These are phyloP conservation scores for Serendipita sp. DNA, from an alignment of 768 basidiomycete species.

Conservation along the genomic window DNA sequence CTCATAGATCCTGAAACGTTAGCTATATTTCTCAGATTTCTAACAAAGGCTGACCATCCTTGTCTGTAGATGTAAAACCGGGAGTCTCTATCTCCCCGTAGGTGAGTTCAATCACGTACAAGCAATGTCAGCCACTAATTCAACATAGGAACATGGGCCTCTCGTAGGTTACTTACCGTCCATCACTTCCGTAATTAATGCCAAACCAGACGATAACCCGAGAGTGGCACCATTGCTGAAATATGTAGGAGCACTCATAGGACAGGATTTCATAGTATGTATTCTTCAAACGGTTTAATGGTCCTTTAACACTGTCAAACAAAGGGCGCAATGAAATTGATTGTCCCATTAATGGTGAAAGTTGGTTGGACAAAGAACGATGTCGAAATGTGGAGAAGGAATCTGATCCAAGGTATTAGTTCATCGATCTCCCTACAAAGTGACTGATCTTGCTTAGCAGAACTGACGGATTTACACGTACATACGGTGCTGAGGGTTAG, in stretches of 20 bases:
- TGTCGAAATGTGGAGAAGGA: neutral
- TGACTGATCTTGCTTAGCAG: neutral
- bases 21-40: neutral
- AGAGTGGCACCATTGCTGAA: neutral
- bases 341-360: neutral
- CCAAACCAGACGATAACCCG: neutral
- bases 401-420: neutral
- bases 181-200: neutral
- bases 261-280: neutral
- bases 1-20: neutral
- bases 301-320: neutral
- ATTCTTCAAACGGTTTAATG: neutral
- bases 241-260: neutral
- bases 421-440: neutral
- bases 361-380: neutral
- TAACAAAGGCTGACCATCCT: neutral
- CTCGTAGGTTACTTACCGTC: neutral
- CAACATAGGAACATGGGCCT: neutral
- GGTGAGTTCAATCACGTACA: neutral
- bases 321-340: too few species aligned
- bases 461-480: neutral
- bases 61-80: neutral
- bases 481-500: neutral
- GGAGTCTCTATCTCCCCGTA: neutral
- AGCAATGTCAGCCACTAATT: neutral